Evolutionary conservation across 768 basidiomycete genomes (phyloP), one percentile per base, ranked within the genome.

Genomic region (Russula sp.): DNA sequence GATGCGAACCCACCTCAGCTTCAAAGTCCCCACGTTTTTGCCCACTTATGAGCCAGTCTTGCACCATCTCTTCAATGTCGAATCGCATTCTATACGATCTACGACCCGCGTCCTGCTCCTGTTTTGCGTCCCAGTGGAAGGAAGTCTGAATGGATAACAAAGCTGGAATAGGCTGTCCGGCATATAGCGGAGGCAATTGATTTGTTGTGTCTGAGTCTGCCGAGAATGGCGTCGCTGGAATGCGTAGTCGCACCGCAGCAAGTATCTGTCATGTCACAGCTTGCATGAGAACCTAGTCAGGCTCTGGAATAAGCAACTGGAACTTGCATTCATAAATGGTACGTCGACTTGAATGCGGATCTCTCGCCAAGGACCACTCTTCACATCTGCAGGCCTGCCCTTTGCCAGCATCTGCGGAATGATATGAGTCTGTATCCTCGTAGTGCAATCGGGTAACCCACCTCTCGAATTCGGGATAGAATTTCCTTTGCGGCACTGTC

Each of bases 11-110:
- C 69, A 91, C 95, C 75, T 77, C 79, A 3, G 88, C 90, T 18
- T 80, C 58, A 69, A 91, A 95, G 68, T 89, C 88, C 0, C 94
- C 94, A 57, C 88, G 84, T 75, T 94, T 96, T 47, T 81, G 80
- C 9, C 95, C 95, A 64, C 91, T 89, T 9, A 98, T 84, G 3
- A 97, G 78, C 95, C 95, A 98, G 67, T 91, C 89, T 54, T 84
- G 85, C 18, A 85, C 80, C 73, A 85, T 80, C 67, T 93, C 91
- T 61, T 90, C 85, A 16, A 97, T 79, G 66, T 94, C 91, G 70
- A 88, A 98, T 42, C 86, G 81, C 74, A 95, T 79, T 45, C 74
- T 70, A 70, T 86, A 88, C 58, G 73, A 74, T 22, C 34, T 72
- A 67, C 53, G 74, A 70, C 70, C 80, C 74, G 37, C 73, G 72